Conservation (phyloP, 305 asterid genomes). For the Stenogyne calaminthoides region DNA sequence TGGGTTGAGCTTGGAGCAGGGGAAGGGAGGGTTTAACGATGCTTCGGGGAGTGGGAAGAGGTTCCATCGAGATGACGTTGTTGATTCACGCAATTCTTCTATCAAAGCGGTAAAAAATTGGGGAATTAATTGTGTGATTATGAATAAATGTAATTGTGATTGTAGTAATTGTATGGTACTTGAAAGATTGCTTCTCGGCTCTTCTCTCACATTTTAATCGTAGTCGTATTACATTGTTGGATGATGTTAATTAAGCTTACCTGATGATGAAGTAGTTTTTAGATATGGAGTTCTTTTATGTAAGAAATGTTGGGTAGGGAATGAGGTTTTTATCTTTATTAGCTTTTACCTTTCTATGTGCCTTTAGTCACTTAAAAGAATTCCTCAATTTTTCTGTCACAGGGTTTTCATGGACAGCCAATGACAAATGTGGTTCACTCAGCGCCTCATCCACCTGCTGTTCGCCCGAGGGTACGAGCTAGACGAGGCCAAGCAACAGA, state of each 20-base stretch:
- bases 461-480: slow-evolving; percentile 90
- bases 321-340: background rate
- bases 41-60: slow-evolving; percentile 67
- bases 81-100: slow-evolving; percentile 65
- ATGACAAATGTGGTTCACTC: slow-evolving; percentile 56
- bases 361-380: background rate
- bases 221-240: background rate
- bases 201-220: background rate
- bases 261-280: too few relatives aligned
- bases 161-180: background rate
- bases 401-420: slow-evolving; percentile 87
- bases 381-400: slow-evolving; percentile 17
- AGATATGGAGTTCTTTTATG: background rate
- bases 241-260: background rate
- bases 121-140: background rate
- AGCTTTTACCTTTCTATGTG: background rate
- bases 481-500: slow-evolving; percentile 97
- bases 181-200: background rate
- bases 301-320: background rate
- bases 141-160: background rate
- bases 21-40: slow-evolving; percentile 68
- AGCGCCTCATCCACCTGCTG: slow-evolving; percentile 73
- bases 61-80: slow-evolving; percentile 57
- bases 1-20: slow-evolving; percentile 88
- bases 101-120: slow-evolving; percentile 50